Evolutionary conservation across 106 monocot genomes (phyloP), one percentile per base, ranked within the genome.

Genomic region (Iris macrosiphon): DNA sequence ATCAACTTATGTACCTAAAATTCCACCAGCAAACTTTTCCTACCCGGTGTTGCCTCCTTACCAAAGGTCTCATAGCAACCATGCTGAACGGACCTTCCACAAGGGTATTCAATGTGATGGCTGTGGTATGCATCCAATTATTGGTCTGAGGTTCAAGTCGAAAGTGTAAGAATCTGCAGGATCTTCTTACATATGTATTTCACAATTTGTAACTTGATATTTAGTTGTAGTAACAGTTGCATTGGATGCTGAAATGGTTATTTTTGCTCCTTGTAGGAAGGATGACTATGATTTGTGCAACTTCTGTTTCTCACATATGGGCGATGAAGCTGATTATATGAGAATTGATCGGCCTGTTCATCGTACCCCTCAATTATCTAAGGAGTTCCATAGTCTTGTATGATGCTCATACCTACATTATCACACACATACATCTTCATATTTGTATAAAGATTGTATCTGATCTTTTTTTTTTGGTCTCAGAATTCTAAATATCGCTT

Each of bases 71-170:
- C 49, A 58, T 53, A 27, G 18, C 7, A 42, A 31, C 9, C 35
- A 46, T 57, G 17, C 21, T 29, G 0, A n/a, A n/a, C 59, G 54
- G 1, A 59, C 75, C 17, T 82, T 81, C 58, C 95, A 96, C 46
- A 76, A 34, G 18, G 85, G 89, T 45, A 64, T 96, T 24, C 49
- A 18, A 15, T 89, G 95, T 61, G 85, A 89, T 79, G 79, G 76
- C 16, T 96, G 95, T 69, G 85, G 89, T 38, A 75, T 85, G 79
- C 70, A 75, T 49, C 95, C 95, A 28, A 96, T 96, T 31, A 48
- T 72, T 13, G 95, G 95, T 2, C 65, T 82, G 15, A 82, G 95
- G 7, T 89, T 60, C 51, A 96, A 83, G 61, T 96, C 95, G 39
- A 96, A 57, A 39, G 73, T 86, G 95, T 89, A 76, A 77, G 75